These are phyloP conservation scores for Fusarium brachygibbosum DNA, from an alignment of 2,329 filamentous ascomycete species.

Conservation along the genomic window DNA sequence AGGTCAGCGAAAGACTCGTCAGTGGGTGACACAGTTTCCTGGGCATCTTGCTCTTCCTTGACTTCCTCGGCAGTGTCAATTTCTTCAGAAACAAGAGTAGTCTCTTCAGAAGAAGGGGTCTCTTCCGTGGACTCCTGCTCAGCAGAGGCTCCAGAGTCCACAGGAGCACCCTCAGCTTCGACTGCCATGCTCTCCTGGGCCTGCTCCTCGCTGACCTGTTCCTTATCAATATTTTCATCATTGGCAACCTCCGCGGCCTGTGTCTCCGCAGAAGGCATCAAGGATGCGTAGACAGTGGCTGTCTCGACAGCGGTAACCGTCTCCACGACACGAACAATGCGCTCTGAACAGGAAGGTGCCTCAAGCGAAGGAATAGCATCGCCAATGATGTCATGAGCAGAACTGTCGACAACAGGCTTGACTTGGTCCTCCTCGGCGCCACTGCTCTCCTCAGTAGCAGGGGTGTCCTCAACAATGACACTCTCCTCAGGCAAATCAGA, in stretches of 20 bases:
- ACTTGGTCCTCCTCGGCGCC: not conserved
- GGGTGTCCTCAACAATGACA: conserved; percentile 16
- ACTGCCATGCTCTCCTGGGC: conserved; percentile 13
- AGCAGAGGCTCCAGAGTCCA: not conserved
- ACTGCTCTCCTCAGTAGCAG: not conserved
- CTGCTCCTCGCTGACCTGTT: conserved; percentile 3
- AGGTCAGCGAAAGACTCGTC: conserved; percentile 6
- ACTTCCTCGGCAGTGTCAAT: conserved; percentile 1
- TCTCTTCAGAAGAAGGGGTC: conserved; percentile 3
- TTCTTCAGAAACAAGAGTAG: conserved; percentile 9
- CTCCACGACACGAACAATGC: conserved; percentile 43
- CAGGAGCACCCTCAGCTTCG: not conserved
- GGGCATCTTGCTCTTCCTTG: conserved; percentile 18
- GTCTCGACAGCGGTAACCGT: conserved; percentile 55
- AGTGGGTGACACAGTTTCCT: conserved; percentile 8
- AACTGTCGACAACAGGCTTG: not conserved
- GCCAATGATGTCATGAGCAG: not conserved
- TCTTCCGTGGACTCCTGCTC: conserved; percentile 16
- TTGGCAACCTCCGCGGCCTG: conserved; percentile 18
- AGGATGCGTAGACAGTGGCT: conserved; percentile 52
- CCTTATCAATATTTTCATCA: conserved; percentile 19
- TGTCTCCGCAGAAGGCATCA: conserved; percentile 35
- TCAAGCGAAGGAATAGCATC: conserved; percentile 3
- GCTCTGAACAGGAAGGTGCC: conserved; percentile 37
- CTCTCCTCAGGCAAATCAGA: conserved; percentile 40